A percentile compares a stretch with the other conserved stretches of the same genome.
Evolutionary conservation across 768 basidiomycete genomes (phyloP).

Genomic region (Russula compacta): DNA sequence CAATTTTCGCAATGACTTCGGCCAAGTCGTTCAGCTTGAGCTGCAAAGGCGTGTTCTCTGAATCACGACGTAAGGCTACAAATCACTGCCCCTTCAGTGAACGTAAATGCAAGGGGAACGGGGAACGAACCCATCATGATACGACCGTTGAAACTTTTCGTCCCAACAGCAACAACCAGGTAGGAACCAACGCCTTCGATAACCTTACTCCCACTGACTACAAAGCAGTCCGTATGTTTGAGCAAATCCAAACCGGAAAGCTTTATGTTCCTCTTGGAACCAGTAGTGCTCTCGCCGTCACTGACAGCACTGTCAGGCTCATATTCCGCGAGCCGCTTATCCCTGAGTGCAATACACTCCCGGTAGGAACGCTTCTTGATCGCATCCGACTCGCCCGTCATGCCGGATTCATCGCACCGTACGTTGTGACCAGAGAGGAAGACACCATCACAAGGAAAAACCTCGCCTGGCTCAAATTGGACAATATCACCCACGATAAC

Average conservation of each 20-base stretch:
- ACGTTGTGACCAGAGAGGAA: slow-evolving; percentile 90
- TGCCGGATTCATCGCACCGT: slow-evolving; percentile 91
- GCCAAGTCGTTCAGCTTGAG: slow-evolving; percentile 90
- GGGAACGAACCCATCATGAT: slow-evolving; percentile 86
- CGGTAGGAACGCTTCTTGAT: slow-evolving; percentile 81
- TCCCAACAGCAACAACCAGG: slow-evolving; percentile 87
- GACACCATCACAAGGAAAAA: slow-evolving; percentile 92
- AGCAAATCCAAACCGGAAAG: slow-evolving; percentile 23
- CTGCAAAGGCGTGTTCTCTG: slow-evolving; percentile 89
- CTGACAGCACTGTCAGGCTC: neutral
- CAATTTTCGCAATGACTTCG: slow-evolving; percentile 89
- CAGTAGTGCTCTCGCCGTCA: slow-evolving; percentile 22
- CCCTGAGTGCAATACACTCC: slow-evolving; percentile 51
- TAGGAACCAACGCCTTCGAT: slow-evolving; percentile 91
- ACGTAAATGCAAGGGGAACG: neutral
- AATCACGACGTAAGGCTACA: slow-evolving; percentile 74
- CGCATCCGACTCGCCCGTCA: slow-evolving; percentile 94
- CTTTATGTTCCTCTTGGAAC: slow-evolving; percentile 13
- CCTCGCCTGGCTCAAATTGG: slow-evolving; percentile 88
- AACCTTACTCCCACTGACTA: slow-evolving; percentile 88
- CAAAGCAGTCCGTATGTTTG: slow-evolving; percentile 80
- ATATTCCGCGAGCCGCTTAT: slow-evolving; percentile 21
- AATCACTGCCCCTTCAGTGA: neutral
- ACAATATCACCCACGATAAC: slow-evolving; percentile 93
- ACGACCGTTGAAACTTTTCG: slow-evolving; percentile 88